Conservation (phyloP, 768 basidiomycete species). For the Tephrocybe sp. region DNA sequence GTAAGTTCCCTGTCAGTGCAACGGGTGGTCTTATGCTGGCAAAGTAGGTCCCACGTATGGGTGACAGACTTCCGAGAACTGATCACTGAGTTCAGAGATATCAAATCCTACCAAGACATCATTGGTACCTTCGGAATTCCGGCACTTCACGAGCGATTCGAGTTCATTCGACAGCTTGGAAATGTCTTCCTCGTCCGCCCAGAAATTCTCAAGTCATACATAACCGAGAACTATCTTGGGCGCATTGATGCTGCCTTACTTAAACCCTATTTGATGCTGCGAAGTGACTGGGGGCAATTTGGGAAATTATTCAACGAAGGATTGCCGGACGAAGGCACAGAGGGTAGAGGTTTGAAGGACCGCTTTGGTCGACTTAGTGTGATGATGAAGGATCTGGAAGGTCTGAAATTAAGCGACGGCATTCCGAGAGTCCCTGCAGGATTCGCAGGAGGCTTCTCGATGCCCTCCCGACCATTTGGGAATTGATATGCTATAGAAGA, state of each 20-base stretch:
- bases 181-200: constrained; percentile 96
- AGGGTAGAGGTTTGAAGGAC: constrained; percentile 51
- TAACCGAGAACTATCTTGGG: constrained; percentile 90
- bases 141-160: constrained; percentile 89
- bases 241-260: constrained; percentile 85
- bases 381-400: constrained; percentile 88
- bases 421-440: constrained; percentile 53
- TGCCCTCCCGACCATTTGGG: constrained; percentile 43
- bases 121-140: constrained; percentile 81
- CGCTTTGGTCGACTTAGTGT: constrained; percentile 72
- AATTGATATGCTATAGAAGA: constrained; percentile 16
- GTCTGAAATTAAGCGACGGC: constrained; percentile 57
- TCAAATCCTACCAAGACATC: constrained; percentile 94
- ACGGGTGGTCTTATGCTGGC: constrained; percentile 98
- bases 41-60: constrained; percentile 56
- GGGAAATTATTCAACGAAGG: constrained; percentile 77
- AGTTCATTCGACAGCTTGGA: constrained; percentile 95
- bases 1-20: constrained; percentile 95
- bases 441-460: constrained; percentile 53
- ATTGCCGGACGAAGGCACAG: constrained; percentile 36
- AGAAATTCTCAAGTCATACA: constrained; percentile 92
- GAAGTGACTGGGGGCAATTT: constrained; percentile 89
- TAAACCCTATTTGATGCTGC: constrained; percentile 85
- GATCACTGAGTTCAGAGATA: constrained; percentile 56
- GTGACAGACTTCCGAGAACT: background rate